Percentiles rank a stretch among this genome's conserved stretches.
Conservation (phyloP, 2,329 filamentous ascomycete species). For the Trichoderma aggressivum region DNA sequence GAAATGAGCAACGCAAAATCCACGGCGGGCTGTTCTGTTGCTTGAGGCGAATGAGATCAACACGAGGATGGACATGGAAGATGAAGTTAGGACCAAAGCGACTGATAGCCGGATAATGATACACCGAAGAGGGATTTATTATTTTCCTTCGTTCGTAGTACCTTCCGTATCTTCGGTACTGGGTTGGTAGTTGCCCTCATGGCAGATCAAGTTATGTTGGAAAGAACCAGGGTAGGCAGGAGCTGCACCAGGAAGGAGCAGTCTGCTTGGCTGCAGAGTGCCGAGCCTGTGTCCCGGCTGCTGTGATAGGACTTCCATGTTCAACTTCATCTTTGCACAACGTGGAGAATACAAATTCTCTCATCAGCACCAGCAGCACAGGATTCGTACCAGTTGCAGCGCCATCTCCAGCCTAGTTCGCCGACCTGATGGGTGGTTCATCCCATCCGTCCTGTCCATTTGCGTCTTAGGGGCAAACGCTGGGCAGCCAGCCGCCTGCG, state of each 20-base stretch:
- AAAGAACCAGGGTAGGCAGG: neutral
- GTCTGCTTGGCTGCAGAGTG: neutral
- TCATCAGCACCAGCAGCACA: neutral
- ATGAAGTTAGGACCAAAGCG: neutral
- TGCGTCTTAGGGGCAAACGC: constrained; percentile 1
- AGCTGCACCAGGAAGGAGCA: constrained; percentile 5
- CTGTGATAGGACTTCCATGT: neutral
- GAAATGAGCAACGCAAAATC: neutral
- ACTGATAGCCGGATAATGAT: neutral
- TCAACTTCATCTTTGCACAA: neutral
- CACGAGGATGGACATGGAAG: neutral
- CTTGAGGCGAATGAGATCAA: neutral
- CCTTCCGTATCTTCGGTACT: neutral
- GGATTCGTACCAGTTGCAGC: neutral
- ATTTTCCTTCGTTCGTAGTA: neutral
- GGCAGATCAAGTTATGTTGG: neutral
- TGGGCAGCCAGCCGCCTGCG: constrained; percentile 10
- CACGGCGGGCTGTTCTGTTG: neutral
- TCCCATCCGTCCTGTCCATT: neutral
- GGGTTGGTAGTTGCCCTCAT: neutral
- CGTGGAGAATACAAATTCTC: neutral
- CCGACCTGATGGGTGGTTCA: constrained; percentile 13
- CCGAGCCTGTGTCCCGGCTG: neutral
- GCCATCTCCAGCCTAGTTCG: neutral
- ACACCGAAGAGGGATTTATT: neutral